Conservation (phyloP, 2,329 filamentous ascomycete species). For the Anthostomella pinea region DNA sequence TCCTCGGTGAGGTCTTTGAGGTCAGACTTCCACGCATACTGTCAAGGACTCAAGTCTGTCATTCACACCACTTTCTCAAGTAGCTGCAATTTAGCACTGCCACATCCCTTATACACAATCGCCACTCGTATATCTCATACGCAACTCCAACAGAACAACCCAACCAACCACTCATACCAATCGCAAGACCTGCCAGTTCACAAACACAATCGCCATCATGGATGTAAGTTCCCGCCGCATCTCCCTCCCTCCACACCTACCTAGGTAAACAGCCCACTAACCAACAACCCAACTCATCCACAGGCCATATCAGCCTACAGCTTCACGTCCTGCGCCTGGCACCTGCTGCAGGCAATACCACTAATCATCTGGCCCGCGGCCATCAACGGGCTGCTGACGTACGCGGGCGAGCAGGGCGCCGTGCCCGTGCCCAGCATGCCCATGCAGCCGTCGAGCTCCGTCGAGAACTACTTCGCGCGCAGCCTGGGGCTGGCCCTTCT, state of each 20-base stretch:
- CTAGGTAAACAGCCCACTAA: not conserved
- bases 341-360: slow-evolving; percentile 45
- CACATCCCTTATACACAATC: no score
- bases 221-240: slow-evolving; percentile 30
- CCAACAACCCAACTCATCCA: not conserved
- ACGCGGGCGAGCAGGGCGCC: slow-evolving; percentile 6
- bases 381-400: slow-evolving; percentile 43
- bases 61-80: no score
- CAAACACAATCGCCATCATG: slow-evolving; percentile 18
- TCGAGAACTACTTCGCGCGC: slow-evolving; percentile 73
- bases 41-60: no score
- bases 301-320: slow-evolving; percentile 51
- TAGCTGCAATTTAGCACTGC: no score
- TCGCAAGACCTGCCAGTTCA: no score
- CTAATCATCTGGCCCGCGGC: slow-evolving; percentile 48
- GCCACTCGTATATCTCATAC: no score
- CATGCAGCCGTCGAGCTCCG: slow-evolving; percentile 41
- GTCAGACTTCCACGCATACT: no score
- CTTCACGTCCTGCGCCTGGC: slow-evolving; percentile 51
- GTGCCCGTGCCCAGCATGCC: no score
- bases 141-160: no score
- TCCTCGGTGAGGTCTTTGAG: not conserved
- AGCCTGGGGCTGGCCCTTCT: slow-evolving; percentile 67
- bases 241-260: not conserved
- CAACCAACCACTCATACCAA: no score